A percentile compares a stretch with the other conserved stretches of the same genome.
Conservation (phyloP, 306 rosid genomes). For the Rubus idaeus region DNA sequence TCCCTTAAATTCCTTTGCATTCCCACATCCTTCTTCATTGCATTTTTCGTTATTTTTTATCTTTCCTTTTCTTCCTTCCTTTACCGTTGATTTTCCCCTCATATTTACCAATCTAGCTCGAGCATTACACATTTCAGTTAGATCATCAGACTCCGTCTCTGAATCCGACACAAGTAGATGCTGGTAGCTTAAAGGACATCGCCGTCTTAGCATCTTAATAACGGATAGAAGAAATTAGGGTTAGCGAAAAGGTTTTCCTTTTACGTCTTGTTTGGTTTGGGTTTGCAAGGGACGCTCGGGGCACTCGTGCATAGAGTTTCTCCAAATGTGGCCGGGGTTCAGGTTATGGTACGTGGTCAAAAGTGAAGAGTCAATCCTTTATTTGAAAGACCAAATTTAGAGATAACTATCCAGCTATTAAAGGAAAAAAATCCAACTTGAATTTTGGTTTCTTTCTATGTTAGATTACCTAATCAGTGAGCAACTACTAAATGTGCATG, state of each 20-base stretch:
- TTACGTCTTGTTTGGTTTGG: too few relatives aligned
- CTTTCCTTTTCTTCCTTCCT: not conserved
- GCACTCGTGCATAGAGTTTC: too few relatives aligned
- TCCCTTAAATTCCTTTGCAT: not conserved
- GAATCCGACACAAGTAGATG: conserved; percentile 26
- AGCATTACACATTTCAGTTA: not conserved
- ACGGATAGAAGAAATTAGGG: not conserved
- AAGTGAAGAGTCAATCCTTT: too few relatives aligned
- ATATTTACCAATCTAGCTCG: not conserved
- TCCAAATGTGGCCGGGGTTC: too few relatives aligned
- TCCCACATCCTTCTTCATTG: not conserved
- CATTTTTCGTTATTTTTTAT: not conserved
- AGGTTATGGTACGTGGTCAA: too few relatives aligned
- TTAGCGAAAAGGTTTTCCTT: not conserved
- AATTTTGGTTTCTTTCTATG: too few relatives aligned
- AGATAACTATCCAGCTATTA: too few relatives aligned
- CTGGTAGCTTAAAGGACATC: not conserved
- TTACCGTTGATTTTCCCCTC: not conserved
- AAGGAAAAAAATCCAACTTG: too few relatives aligned
- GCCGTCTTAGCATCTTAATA: conserved; percentile 14
- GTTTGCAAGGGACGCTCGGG: too few relatives aligned
- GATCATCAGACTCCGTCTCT: conserved; percentile 26
- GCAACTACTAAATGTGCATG: too few relatives aligned
- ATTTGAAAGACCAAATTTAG: too few relatives aligned
- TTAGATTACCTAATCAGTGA: too few relatives aligned